phyloP scores from a whole-genome alignment of 257 asterid species.

The Echites panduratus region DNA sequence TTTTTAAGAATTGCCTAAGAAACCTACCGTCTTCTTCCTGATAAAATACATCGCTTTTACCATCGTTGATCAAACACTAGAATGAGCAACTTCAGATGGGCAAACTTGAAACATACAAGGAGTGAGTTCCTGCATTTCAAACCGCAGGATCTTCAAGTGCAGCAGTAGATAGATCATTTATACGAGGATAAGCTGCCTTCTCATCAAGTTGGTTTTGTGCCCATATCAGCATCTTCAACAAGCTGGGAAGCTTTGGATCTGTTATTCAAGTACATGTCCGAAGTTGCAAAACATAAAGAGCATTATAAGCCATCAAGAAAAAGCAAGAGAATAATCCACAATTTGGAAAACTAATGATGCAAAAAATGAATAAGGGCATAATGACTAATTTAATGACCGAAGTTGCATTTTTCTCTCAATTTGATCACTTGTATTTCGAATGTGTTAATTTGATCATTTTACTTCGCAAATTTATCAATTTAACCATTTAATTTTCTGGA shows the following conservation, averaged over 20 bases:
- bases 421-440: too few species aligned
- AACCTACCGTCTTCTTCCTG: conserved; percentile 8
- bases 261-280: conserved; percentile 14
- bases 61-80: conserved; percentile 9
- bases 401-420: too few species aligned
- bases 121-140: conserved; percentile 24
- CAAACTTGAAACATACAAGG: conserved; percentile 6
- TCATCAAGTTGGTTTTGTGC: conserved; percentile 74
- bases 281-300: neutral
- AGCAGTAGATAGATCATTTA: conserved; percentile 56
- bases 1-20: conserved; percentile 9
- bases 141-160: conserved; percentile 66
- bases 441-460: too few species aligned
- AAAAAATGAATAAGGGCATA: neutral
- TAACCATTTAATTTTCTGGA: too few species aligned
- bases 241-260: conserved; percentile 93
- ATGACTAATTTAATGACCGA: too few species aligned
- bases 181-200: conserved; percentile 73
- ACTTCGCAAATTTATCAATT: too few species aligned
- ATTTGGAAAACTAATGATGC: neutral
- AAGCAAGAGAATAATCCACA: neutral
- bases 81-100: conserved; percentile 4
- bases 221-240: conserved; percentile 76
- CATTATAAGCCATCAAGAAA: neutral
- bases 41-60: conserved; percentile 7